Conservation (phyloP, 2,329 filamentous ascomycete species). For the Fusarium sororula region DNA sequence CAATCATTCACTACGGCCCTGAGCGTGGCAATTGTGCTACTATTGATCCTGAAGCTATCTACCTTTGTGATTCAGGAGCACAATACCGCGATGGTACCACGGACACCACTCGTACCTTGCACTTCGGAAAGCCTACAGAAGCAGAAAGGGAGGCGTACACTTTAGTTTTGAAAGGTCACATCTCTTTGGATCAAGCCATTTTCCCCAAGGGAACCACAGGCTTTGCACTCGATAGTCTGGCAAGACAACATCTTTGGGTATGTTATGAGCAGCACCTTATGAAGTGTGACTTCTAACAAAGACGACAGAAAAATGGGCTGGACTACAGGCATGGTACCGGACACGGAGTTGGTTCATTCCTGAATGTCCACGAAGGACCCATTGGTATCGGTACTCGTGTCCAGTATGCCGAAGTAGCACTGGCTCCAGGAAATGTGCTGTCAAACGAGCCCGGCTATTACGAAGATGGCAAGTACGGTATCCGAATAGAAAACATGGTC, state of each 20-base stretch:
- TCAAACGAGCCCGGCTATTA: constrained; percentile 98
- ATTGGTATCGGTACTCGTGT: constrained; percentile 94
- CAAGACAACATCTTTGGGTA: constrained; percentile 92
- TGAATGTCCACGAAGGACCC: constrained; percentile 97
- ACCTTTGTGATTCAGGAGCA: constrained; percentile 96
- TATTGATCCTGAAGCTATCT: constrained; percentile 86
- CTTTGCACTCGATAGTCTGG: constrained; percentile 87
- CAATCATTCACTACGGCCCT: constrained; percentile 95
- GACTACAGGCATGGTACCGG: constrained; percentile 98
- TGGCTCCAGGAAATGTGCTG: constrained; percentile 92
- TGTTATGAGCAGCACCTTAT: constrained; percentile 32
- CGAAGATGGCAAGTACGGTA: constrained; percentile 92
- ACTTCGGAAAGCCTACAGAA: constrained; percentile 85
- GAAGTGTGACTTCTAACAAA: constrained; percentile 25
- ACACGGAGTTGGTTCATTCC: constrained; percentile 91
- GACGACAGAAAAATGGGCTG: constrained; percentile 68
- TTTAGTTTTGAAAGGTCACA: constrained; percentile 92
- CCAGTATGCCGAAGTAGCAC: constrained; percentile 88
- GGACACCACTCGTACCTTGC: constrained; percentile 91
- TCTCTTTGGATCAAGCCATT: constrained; percentile 83
- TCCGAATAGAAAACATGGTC: constrained; percentile 95
- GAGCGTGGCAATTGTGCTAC: constrained; percentile 82
- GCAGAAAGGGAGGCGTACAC: constrained; percentile 92
- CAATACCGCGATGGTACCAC: constrained; percentile 97
- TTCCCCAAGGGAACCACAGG: constrained; percentile 97